These are phyloP conservation scores for Trametes pubescens DNA, from an alignment of 1,284 basidiomycete genomes.

Conservation along the genomic window DNA sequence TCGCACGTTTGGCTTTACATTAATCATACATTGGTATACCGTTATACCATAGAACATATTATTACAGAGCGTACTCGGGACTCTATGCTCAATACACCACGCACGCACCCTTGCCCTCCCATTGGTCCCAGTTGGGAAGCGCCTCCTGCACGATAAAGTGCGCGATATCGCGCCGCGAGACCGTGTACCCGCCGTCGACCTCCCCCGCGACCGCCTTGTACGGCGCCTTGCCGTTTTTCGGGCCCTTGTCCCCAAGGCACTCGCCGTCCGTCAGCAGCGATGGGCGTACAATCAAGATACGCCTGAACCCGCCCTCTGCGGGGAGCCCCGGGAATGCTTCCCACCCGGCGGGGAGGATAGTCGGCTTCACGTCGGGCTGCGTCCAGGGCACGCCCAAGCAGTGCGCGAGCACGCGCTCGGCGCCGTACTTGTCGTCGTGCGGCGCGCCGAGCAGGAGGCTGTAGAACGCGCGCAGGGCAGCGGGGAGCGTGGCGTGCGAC, in stretches of 20 bases:
- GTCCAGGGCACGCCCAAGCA: constrained; percentile 58
- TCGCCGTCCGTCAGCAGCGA: constrained; percentile 64
- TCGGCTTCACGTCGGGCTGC: constrained; percentile 44
- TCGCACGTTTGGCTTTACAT: background rate
- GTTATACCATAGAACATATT: background rate
- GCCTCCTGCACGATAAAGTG: constrained; percentile 68
- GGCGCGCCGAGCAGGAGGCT: constrained; percentile 49
- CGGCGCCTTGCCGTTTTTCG: constrained; percentile 44
- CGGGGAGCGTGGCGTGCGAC: constrained; percentile 56
- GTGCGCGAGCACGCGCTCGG: constrained; percentile 57
- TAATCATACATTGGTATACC: background rate
- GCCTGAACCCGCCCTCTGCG: constrained; percentile 48
- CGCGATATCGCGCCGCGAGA: constrained; percentile 69
- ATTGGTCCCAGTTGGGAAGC: constrained; percentile 59
- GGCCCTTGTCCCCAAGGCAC: constrained; percentile 54
- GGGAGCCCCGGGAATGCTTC: constrained; percentile 48
- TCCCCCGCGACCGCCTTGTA: constrained; percentile 46
- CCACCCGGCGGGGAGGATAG: constrained; percentile 55
- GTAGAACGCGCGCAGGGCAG: constrained; percentile 58
- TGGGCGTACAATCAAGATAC: constrained; percentile 61
- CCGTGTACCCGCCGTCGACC: constrained; percentile 52
- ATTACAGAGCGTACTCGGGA: background rate
- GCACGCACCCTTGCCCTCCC: constrained; percentile 54
- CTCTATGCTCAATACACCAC: constrained; percentile 43
- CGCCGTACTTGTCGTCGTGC: constrained; percentile 65